Evolutionary conservation across 139 green algal genomes (phyloP).

Genomic region (Mychonastes homosphaera): DNA sequence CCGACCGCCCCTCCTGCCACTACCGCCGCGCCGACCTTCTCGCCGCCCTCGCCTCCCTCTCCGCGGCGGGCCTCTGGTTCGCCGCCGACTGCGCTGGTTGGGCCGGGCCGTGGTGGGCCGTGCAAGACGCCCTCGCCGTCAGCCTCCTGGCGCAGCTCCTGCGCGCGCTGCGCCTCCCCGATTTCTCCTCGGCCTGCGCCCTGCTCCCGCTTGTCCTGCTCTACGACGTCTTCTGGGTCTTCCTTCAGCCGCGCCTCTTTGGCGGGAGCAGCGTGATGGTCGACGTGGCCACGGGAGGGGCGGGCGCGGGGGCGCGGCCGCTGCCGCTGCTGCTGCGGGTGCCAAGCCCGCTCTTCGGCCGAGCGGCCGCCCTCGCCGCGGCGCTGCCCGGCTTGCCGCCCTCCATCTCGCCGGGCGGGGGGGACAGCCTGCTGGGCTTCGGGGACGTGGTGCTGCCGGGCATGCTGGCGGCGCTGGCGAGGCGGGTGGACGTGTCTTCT

Average conservation of each 20-base stretch:
- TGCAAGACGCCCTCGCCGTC: slow-evolving; percentile 60
- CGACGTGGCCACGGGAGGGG: slow-evolving; percentile 26
- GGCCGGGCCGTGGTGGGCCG: slow-evolving; percentile 46
- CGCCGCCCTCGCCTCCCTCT: slow-evolving; percentile 4
- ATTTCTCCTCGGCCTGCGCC: background rate
- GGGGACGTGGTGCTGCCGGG: slow-evolving; percentile 40
- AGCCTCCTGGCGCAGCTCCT: slow-evolving; percentile 62
- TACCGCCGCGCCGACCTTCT: slow-evolving; percentile 18
- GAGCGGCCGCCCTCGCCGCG: too few relatives aligned
- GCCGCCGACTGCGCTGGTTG: background rate
- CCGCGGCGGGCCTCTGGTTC: slow-evolving; percentile 34
- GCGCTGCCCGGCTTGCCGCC: too few relatives aligned
- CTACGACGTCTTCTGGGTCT: slow-evolving; percentile 86
- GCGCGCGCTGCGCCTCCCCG: slow-evolving; percentile 39
- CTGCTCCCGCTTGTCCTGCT: slow-evolving; percentile 32
- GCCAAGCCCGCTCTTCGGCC: too few relatives aligned
- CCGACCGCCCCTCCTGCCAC: too few relatives aligned
- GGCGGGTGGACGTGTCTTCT: too few relatives aligned
- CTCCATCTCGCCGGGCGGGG: slow-evolving; percentile 26
- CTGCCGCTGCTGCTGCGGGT: slow-evolving; percentile 81
- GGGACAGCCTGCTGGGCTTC: slow-evolving; percentile 37
- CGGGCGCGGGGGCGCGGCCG: slow-evolving; percentile 17
- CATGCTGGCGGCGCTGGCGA: slow-evolving; percentile 30
- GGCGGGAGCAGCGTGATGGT: slow-evolving; percentile 83
- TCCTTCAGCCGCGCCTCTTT: slow-evolving; percentile 73